Conservation (phyloP, 108 stramenopile species). For the Cyclotella baltica region DNA sequence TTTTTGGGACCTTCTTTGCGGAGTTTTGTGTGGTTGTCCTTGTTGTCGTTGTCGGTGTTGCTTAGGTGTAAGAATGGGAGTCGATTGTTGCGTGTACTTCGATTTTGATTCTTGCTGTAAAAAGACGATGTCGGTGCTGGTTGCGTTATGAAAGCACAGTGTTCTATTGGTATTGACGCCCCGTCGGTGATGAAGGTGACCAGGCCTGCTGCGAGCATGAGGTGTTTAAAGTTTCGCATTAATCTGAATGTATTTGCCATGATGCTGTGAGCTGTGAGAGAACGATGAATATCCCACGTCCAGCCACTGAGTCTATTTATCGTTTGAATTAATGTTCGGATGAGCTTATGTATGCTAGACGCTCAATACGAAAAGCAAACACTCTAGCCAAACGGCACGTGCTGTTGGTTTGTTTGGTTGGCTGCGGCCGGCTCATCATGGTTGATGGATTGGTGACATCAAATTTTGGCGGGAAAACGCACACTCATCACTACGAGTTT, state of each 20-base stretch:
- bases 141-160: not conserved
- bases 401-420: too few species aligned
- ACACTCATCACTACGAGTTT: too few species aligned
- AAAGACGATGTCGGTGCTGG: not conserved
- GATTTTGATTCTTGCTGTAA: not conserved
- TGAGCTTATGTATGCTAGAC: too few species aligned
- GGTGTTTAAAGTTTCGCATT: not conserved
- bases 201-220: not conserved
- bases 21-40: not conserved
- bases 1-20: constrained; percentile 39
- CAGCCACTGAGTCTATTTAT: too few species aligned
- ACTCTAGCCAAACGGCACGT: too few species aligned
- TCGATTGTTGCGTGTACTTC: not conserved
- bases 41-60: not conserved
- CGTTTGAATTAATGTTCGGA: too few species aligned
- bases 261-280: not conserved
- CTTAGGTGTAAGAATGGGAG: not conserved
- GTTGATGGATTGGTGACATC: too few species aligned
- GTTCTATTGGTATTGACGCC: not conserved
- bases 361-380: too few species aligned
- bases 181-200: not conserved
- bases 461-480: too few species aligned
- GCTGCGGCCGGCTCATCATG: too few species aligned
- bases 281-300: too few species aligned
- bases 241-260: not conserved